Evolutionary conservation across 192 early-diverging fungal genomes (phyloP), one percentile per base, ranked within the genome.

Genomic region (Backusella liffmaniae): DNA sequence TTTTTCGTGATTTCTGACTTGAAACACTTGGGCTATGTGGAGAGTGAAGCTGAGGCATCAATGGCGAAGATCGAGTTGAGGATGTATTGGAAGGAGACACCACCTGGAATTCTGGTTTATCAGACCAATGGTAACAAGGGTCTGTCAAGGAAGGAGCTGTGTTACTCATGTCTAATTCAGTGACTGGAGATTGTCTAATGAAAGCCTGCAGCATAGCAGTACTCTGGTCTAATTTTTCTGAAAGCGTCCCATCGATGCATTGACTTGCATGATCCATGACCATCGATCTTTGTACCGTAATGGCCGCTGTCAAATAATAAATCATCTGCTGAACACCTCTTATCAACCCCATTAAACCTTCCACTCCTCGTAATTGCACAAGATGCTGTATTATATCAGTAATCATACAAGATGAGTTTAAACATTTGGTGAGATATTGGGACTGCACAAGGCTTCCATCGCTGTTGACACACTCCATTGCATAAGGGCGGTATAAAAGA

Each of bases 261-360:
- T 37, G 72, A 30, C 3, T 62, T 62, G 56, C 2, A 62, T 62
- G 56, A n/a, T 62, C 56, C 56, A 62, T 29, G 2, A 62, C 56
- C 21, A 30, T 26, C 5, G 39, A 26, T 49, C 72, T 32, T 42
- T 73, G 77, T 42, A 79, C 46, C 6, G 80, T 81, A 21, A 74
- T 53, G 6, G 80, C 73, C 2, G 68, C 73, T 7, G 80, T 71
- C 4, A 81, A 39, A 23, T 51, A 81, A 41, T 81, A 76, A 18
- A 81, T 77, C 1, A 73, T 77, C 36, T 81, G 80, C 21, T 81
- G 80, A 5, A 71, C 65, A 21, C 80, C 76, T 21, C 76, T 73
- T 3, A 81, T 35, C 37, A 37, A 30, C 18, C 56, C 56, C 56
- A 62, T 62, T 62, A 62, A 62, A 62, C 56, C 56, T 62, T 62